Percentiles rank a stretch among this genome's conserved stretches.
These are phyloP conservation scores for Metschnikowia amazonensis DNA, from an alignment of 805 yeast species.

Conservation along the genomic window DNA sequence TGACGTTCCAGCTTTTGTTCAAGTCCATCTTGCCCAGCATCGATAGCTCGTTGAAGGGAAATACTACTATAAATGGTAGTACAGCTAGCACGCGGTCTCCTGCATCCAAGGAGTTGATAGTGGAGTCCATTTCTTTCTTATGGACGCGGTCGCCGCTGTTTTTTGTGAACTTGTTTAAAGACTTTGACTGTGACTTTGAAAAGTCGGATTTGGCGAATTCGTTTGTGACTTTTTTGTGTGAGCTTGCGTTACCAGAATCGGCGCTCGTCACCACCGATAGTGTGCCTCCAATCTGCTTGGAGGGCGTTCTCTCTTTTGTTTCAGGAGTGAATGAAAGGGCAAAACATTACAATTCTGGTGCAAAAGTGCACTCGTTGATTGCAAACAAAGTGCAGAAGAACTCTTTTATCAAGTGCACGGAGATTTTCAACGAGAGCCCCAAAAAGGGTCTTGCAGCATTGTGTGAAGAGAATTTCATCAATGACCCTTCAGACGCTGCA, in stretches of 20 bases:
- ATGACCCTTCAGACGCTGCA: conserved; percentile 40
- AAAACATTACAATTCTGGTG: conserved; percentile 19
- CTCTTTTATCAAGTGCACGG: conserved; percentile 72
- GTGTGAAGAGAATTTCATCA: conserved; percentile 62
- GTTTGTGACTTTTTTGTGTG: conserved; percentile 66
- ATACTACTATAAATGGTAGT: conserved; percentile 6
- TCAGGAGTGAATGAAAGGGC: conserved; percentile 56
- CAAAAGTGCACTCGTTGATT: conserved; percentile 30
- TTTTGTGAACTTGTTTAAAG: conserved; percentile 71
- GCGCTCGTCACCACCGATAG: conserved; percentile 74
- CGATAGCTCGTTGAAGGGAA: conserved; percentile 19
- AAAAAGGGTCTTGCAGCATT: conserved; percentile 66
- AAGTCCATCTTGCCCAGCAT: conserved; percentile 47
- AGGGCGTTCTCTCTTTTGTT: conserved; percentile 73
- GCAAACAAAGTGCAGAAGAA: conserved; percentile 56
- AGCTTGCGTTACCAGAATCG: conserved; percentile 80
- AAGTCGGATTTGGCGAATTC: conserved; percentile 71
- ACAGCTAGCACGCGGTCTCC: conserved; percentile 31
- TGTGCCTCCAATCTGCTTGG: conserved; percentile 92
- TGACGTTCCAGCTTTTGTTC: conserved; percentile 61
- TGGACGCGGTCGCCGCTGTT: conserved; percentile 80
- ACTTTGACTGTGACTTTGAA: conserved; percentile 88
- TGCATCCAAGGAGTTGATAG: conserved; percentile 66
- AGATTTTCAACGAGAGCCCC: conserved; percentile 73
- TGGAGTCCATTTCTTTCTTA: conserved; percentile 77